Evolutionary conservation across 1,139 yeast species (phyloP).

Genomic region (Hanseniaspora uvarum): DNA sequence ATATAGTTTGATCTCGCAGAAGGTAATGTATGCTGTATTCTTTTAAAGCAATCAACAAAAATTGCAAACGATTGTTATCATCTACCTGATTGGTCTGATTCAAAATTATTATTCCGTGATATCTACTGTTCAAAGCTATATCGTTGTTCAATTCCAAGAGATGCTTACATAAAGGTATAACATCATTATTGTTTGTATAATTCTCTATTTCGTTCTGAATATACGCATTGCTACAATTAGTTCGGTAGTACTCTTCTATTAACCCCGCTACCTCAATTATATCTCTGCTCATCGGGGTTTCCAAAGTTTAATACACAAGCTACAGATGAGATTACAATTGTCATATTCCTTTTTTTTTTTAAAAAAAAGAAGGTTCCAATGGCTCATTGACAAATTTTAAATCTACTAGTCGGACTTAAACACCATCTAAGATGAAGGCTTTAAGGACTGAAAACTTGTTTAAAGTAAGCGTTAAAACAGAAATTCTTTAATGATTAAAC

Average conservation of each 20-base stretch:
- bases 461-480: no score
- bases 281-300: background rate
- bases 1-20: background rate
- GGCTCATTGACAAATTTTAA: no score
- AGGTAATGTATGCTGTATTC: background rate
- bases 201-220: background rate
- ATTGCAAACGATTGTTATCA: background rate
- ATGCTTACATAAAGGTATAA: background rate
- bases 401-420: no score
- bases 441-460: no score
- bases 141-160: background rate
- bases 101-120: background rate
- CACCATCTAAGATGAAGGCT: no score
- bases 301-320: background rate
- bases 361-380: no score
- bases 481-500: no score
- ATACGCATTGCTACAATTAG: background rate
- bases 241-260: background rate
- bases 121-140: background rate
- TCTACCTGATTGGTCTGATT: background rate
- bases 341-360: no score
- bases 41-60: background rate
- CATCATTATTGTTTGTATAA: background rate
- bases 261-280: background rate
- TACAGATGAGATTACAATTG: background rate